Evolutionary conservation across 2,329 filamentous ascomycete species (phyloP), one percentile per base, ranked within the genome.

Genomic region (Ascochyta rabiei): DNA sequence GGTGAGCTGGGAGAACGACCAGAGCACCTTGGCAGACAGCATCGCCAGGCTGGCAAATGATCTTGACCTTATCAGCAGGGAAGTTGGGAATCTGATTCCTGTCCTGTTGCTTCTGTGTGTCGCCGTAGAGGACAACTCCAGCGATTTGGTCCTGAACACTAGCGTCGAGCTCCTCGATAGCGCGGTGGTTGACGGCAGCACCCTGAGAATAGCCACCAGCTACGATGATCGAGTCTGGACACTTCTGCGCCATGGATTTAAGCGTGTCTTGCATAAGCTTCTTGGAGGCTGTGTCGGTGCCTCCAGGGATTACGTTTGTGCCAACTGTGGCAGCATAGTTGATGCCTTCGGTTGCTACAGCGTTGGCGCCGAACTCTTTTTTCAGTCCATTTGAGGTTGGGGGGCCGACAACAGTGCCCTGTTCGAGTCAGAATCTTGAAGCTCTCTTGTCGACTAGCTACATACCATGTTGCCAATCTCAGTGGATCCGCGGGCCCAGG

Each of bases 21-120:
- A 77, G 63, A 0, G 78, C 79, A 30, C 81, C 79, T 4, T 67
- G 48, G 54, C 83, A 85, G 6, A 85, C 82, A 9, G 78, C 70
- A 59, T 85, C 83, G 0, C 79, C 82, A 3, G 59, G 40, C 26
- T 80, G 77, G 55, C 83, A 85, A 33, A 80, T 77, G 18, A 81
- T 79, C 61, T 80, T 75, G 4, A 76, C 74, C 61, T 82, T 78
- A 1, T 69, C 70, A 42, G 70, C 61, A n/a, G 75, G 73, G 60
- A 77, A 79, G 24, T 67, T 62, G 6, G 72, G 59, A n/a, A 80
- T 71, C 57, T 78, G 74, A 28, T 71, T 68, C 9, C 75, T 73
- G 41, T 77, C 68, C 55, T 73, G 70, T 44, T 54, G 54, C 48
- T 76, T 76, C 60, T 80, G 75, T 2, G 80, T 81, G 53, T 82